Conservation (phyloP, 1,284 basidiomycete genomes). For the Tremellales sp. region DNA sequence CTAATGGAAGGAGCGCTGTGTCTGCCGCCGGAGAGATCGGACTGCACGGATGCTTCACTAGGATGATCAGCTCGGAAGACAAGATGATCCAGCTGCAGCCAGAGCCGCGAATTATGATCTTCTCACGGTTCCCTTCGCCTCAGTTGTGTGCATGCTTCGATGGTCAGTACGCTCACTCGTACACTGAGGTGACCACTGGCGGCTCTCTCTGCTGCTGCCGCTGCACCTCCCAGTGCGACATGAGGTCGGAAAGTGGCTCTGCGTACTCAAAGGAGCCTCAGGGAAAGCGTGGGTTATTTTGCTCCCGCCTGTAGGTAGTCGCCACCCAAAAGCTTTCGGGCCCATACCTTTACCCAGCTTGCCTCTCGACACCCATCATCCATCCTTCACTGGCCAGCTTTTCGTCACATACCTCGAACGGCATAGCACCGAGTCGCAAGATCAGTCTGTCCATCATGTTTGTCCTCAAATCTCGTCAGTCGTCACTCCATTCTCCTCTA, state of each 20-base stretch:
- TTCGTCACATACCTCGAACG: too few relatives aligned
- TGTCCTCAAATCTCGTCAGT: slow-evolving; percentile 76
- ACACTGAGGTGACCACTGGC: too few relatives aligned
- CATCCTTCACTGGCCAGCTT: neutral
- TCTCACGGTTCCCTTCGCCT: too few relatives aligned
- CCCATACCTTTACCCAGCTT: neutral
- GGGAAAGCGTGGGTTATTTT: neutral
- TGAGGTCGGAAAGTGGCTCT: neutral
- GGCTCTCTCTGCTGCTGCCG: neutral
- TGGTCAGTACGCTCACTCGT: too few relatives aligned
- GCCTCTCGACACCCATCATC: neutral
- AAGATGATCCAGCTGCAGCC: too few relatives aligned
- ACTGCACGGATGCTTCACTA: too few relatives aligned
- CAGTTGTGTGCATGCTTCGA: too few relatives aligned
- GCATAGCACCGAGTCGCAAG: too few relatives aligned
- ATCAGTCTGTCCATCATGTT: slow-evolving; percentile 55
- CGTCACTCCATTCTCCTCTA: slow-evolving; percentile 6
- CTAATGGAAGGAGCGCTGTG: too few relatives aligned
- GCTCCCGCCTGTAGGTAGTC: neutral
- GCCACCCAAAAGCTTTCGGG: slow-evolving; percentile 4
- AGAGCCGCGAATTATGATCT: too few relatives aligned
- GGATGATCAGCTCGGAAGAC: too few relatives aligned
- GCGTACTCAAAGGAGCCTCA: neutral
- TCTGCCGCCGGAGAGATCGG: too few relatives aligned
- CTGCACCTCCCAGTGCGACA: neutral